A percentile compares a stretch with the other conserved stretches of the same genome.
These are phyloP conservation scores for Tolypocladium guangdongense DNA, from an alignment of 2,329 filamentous ascomycete genomes.

Conservation along the genomic window DNA sequence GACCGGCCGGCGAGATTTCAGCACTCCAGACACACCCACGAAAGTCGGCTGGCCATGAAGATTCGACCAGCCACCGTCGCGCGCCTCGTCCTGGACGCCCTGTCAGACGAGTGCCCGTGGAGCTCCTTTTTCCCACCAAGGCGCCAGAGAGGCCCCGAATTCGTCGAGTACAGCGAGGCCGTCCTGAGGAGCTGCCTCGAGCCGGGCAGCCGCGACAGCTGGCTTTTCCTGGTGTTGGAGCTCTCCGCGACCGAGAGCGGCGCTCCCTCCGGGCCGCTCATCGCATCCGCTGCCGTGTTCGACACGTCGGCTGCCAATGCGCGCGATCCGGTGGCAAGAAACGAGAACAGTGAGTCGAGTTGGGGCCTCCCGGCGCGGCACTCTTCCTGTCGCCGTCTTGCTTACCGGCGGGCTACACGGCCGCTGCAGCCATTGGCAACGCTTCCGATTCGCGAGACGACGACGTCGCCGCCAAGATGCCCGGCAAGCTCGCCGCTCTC, in stretches of 20 bases:
- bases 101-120: conserved; percentile 8
- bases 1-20: no score
- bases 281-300: conserved; percentile 8
- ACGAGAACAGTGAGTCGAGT: background rate
- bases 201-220: background rate
- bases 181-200: conserved; percentile 1
- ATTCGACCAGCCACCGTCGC: conserved; percentile 6
- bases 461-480: background rate
- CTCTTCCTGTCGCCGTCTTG: no score
- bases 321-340: background rate
- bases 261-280: background rate
- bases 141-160: background rate
- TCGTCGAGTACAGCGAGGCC: background rate
- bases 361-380: background rate
- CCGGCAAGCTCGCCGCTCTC: conserved; percentile 1
- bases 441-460: background rate
- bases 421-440: background rate
- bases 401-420: background rate
- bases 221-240: conserved; percentile 6
- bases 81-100: conserved; percentile 6
- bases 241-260: background rate
- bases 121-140: conserved; percentile 3
- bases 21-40: no score
- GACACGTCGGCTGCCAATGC: conserved; percentile 2
- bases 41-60: conserved; percentile 2